Conservation (phyloP, 352 stramenopile species). For the Plasmopara muralis region DNA sequence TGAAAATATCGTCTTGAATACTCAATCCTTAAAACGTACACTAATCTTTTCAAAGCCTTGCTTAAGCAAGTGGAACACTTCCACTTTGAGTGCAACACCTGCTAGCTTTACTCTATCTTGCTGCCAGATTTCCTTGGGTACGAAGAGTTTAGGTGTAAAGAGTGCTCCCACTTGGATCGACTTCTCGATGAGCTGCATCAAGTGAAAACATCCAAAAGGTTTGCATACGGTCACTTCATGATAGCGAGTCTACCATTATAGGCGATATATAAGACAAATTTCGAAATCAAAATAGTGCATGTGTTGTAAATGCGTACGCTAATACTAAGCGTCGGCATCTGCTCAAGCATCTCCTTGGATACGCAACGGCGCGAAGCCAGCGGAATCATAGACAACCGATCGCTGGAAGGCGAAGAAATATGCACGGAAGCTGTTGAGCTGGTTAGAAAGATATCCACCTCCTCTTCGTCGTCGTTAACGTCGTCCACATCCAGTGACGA, state of each 20-base stretch:
- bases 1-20: conserved; percentile 3
- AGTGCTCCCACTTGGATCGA: conserved; percentile 68
- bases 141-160: conserved; percentile 67
- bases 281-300: not conserved
- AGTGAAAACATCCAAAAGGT: conserved; percentile 65
- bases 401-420: conserved; percentile 9
- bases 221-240: conserved; percentile 44
- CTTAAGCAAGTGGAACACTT: conserved; percentile 61
- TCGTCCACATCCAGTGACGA: conserved; percentile 9
- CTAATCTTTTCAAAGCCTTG: conserved; percentile 62
- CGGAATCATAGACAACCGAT: conserved; percentile 27
- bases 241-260: conserved; percentile 39
- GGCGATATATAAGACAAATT: not conserved
- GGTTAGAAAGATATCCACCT: conserved; percentile 19
- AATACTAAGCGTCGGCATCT: conserved; percentile 58
- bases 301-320: conserved; percentile 27
- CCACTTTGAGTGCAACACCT: conserved; percentile 51
- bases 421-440: not conserved
- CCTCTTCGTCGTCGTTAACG: conserved; percentile 16
- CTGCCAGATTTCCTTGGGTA: conserved; percentile 77
- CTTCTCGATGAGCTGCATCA: conserved; percentile 78
- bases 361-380: conserved; percentile 35
- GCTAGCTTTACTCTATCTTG: conserved; percentile 62
- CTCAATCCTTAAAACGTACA: conserved; percentile 17
- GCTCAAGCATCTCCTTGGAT: conserved; percentile 63